Evolutionary conservation across 106 monocot species (phyloP).

Genomic region (Dendrobium nobile): DNA sequence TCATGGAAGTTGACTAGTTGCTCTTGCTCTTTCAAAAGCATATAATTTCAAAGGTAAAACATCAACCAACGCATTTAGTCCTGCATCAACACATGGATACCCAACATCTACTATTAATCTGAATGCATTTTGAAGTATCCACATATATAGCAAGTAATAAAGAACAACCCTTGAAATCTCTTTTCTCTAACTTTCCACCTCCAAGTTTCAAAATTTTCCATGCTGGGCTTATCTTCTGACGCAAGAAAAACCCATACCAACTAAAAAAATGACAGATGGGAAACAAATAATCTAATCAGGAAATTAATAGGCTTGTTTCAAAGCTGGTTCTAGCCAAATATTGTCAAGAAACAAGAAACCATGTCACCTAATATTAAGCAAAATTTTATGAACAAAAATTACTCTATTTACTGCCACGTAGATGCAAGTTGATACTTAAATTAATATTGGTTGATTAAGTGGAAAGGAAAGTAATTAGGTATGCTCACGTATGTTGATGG

Average conservation of each 20-base stretch:
- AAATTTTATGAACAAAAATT: not conserved
- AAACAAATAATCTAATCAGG: not conserved
- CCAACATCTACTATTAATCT: too few species aligned
- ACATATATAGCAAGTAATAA: too few species aligned
- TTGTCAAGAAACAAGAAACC: not conserved
- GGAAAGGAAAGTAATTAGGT: not conserved
- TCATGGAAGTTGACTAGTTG: too few species aligned
- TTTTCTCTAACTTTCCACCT: too few species aligned
- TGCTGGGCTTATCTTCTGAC: too few species aligned
- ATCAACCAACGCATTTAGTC: too few species aligned
- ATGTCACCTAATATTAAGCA: not conserved
- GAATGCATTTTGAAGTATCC: too few species aligned
- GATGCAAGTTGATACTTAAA: not conserved
- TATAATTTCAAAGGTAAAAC: too few species aligned
- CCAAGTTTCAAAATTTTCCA: too few species aligned
- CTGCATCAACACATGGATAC: too few species aligned
- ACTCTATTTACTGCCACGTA: not conserved
- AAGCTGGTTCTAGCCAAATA: not conserved
- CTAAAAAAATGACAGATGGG: not conserved
- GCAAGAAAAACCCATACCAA: not conserved
- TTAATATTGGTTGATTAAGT: not conserved
- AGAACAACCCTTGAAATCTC: too few species aligned
- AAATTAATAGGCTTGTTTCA: not conserved
- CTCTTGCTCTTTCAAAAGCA: too few species aligned
- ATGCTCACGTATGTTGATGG: slow-evolving; percentile 76